Conservation (phyloP, 768 basidiomycete genomes). For the Amanita pallidorosea region DNA sequence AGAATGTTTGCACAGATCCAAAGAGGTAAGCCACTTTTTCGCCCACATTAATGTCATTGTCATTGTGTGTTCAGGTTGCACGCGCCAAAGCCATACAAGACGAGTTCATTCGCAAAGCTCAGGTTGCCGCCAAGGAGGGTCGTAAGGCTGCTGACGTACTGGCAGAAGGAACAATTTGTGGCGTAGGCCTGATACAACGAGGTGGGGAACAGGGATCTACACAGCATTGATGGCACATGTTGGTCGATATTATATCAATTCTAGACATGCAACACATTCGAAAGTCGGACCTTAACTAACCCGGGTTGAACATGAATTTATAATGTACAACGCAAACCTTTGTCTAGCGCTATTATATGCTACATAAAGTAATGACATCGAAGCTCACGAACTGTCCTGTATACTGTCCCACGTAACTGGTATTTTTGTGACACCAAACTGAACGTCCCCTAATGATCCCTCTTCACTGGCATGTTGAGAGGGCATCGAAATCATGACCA, state of each 20-base stretch:
- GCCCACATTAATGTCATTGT: background rate
- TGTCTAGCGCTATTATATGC: background rate
- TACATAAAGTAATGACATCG: background rate
- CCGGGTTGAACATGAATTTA: background rate
- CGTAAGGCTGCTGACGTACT: slow-evolving; percentile 62
- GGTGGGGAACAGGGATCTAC: slow-evolving; percentile 16
- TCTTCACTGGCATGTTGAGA: slow-evolving; percentile 5
- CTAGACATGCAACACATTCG: background rate
- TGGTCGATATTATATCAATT: background rate
- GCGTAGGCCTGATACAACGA: slow-evolving; percentile 65
- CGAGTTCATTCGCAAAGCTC: slow-evolving; percentile 59
- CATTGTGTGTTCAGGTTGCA: slow-evolving; percentile 19
- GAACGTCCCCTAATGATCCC: slow-evolving; percentile 13
- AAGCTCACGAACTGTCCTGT: slow-evolving; percentile 2
- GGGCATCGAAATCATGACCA: slow-evolving; percentile 40
- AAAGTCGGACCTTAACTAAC: background rate
- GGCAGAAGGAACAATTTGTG: slow-evolving; percentile 64
- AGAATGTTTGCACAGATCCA: slow-evolving; percentile 82
- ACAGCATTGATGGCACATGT: background rate
- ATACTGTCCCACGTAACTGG: slow-evolving; percentile 16
- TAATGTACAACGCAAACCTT: background rate
- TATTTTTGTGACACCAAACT: slow-evolving; percentile 32
- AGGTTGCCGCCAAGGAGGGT: slow-evolving; percentile 55
- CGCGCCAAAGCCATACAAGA: slow-evolving; percentile 58
- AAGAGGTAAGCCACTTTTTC: slow-evolving; percentile 52